phyloP scores from a whole-genome alignment of 495 filamentous ascomycete species.

The Aspergillus avenaceus region DNA sequence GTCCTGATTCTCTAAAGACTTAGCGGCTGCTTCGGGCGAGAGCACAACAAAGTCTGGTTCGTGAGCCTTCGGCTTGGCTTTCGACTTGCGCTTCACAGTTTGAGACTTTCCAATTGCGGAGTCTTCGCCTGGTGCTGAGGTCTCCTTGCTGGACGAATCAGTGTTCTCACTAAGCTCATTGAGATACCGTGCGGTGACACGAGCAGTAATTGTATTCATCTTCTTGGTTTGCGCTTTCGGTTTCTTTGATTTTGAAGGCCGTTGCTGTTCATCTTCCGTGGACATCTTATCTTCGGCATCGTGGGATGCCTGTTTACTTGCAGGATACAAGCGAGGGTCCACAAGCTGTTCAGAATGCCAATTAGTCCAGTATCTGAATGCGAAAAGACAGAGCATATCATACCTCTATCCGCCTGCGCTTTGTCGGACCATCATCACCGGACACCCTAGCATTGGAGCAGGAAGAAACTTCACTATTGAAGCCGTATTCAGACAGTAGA shows the following conservation, averaged over 20 bases:
- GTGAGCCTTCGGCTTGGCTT: conserved; percentile 30
- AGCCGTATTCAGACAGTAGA: conserved; percentile 32
- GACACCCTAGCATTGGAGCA: conserved; percentile 3
- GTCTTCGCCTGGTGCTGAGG: conserved; percentile 21
- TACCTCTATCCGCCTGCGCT: conserved; percentile 42
- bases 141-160: conserved; percentile 8
- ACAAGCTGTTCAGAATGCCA: conserved; percentile 21
- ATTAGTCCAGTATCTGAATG: background rate
- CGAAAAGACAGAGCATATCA: background rate
- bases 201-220: conserved; percentile 76
- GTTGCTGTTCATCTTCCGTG: conserved; percentile 10
- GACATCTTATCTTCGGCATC: conserved; percentile 7
- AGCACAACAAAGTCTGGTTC: conserved; percentile 50
- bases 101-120: background rate
- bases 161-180: conserved; percentile 11
- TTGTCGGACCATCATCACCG: conserved; percentile 28
- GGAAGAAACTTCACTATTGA: conserved; percentile 18
- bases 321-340: conserved; percentile 18
- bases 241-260: conserved; percentile 30
- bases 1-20: conserved; percentile 66
- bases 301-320: conserved; percentile 5
- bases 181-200: conserved; percentile 73
- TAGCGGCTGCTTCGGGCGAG: conserved; percentile 68
- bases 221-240: conserved; percentile 64
- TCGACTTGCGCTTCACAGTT: conserved; percentile 16